These are phyloP conservation scores for Neonectria hederae DNA, from an alignment of 2,329 filamentous ascomycete genomes.

Conservation along the genomic window DNA sequence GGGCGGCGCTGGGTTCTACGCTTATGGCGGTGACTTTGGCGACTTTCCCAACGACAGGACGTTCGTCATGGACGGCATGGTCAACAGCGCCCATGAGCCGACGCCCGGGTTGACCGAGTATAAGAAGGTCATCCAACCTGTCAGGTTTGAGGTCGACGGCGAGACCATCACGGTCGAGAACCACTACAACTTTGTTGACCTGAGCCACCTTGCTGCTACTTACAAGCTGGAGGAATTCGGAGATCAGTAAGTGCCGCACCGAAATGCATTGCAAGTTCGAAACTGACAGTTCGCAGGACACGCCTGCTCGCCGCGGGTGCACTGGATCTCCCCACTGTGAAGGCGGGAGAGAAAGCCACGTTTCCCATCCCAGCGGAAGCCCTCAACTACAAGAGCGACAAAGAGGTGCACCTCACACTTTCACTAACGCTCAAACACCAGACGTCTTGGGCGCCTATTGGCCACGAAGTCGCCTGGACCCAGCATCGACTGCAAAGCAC, in stretches of 20 bases:
- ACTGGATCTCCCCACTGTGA: constrained; percentile 53
- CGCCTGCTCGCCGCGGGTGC: constrained; percentile 46
- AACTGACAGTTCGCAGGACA: constrained; percentile 26
- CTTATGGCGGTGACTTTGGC: constrained; percentile 70
- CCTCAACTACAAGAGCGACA: constrained; percentile 42
- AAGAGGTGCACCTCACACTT: constrained; percentile 57
- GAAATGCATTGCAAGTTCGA: not conserved
- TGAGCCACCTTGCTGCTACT: constrained; percentile 53
- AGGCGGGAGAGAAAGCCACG: constrained; percentile 49
- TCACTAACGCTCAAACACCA: constrained; percentile 54
- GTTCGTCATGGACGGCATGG: constrained; percentile 71
- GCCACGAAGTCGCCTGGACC: constrained; percentile 65
- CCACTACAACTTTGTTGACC: constrained; percentile 58
- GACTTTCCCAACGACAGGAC: constrained; percentile 68
- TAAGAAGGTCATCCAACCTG: constrained; percentile 67
- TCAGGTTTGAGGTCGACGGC: constrained; percentile 52
- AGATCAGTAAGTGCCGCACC: constrained; percentile 48
- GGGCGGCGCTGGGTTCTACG: constrained; percentile 63
- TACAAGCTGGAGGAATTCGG: constrained; percentile 57
- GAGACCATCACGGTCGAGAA: constrained; percentile 55
- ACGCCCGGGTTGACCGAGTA: constrained; percentile 66
- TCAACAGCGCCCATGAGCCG: constrained; percentile 63
- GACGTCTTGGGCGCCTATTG: constrained; percentile 60
- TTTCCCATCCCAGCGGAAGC: constrained; percentile 46
- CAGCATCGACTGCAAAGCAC: constrained; percentile 53